Evolutionary conservation across 1,284 basidiomycete species (phyloP), one percentile per base, ranked within the genome.

Genomic region (Inonotus obliquus): DNA sequence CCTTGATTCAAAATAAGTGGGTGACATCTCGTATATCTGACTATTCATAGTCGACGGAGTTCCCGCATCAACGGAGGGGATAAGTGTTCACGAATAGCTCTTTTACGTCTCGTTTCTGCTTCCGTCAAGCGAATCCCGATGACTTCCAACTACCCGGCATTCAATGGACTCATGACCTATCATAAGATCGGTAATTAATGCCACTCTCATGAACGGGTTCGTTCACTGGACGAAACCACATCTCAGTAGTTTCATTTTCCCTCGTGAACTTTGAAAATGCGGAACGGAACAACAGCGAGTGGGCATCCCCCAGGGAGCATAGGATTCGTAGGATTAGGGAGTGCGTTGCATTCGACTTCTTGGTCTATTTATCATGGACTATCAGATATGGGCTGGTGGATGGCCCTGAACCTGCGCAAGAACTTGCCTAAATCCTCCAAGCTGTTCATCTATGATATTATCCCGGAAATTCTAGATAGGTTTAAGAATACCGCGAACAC

Each of bases 331-430:
- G 62, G 62, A 13, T 38, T 63, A 13, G 62, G 62, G 44, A 63
- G 62, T 63, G 62, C 51, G 44, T 44, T 2, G 19, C 17, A 6
- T 21, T 14, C 27, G 19, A 29, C 29, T 45, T 14, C 10, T 9
- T 9, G 23, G 21, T 54, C 19, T 19, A 19, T 25, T 44, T 32
- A 27, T 32, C 27, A 17, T 35, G 21, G 4, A 19, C 32, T 3
- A 5, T 27, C 35, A 63, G 62, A 63, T 27, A 67, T 67, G 66
- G 66, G 66, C 1, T 62, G 45, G 60, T 63, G 62, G 45, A 67
- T 67, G 66, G 62, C 64, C 14, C 25, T 59, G 25, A 65, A 65
- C 49, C 62, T 67, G 11, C 64, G 64, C 48, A 57, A 60, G 29
- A 51, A 54, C 27, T 57, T 67, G 23, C 60, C 62, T 13, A 44